Evolutionary conservation across 148 eudicot genomes (phyloP).

Genomic region (Drosera capensis): DNA sequence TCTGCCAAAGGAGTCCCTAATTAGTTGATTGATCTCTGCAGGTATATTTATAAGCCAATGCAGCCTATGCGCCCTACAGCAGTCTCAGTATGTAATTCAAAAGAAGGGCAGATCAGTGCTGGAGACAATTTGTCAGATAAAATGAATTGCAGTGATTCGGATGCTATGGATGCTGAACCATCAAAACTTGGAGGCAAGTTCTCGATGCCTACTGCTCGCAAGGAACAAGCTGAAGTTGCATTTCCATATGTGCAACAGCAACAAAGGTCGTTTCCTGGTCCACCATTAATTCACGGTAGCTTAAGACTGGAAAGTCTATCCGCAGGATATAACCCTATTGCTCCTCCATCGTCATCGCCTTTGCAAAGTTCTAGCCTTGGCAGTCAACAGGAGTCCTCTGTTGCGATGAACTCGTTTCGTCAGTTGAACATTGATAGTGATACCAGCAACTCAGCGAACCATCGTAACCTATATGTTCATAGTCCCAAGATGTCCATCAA

Average conservation of each 20-base stretch:
- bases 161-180: constrained; percentile 13
- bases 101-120: constrained; percentile 16
- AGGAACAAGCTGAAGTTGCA: constrained; percentile 20
- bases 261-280: constrained; percentile 29
- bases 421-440: constrained; percentile 13
- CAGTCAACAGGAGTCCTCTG: background rate
- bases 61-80: constrained; percentile 21
- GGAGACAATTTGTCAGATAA: constrained; percentile 20
- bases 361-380: background rate
- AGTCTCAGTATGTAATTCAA: constrained; percentile 20
- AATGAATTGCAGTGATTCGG: constrained; percentile 17
- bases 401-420: constrained; percentile 4
- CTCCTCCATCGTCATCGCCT: constrained; percentile 10
- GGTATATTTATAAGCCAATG: constrained; percentile 40
- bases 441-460: background rate
- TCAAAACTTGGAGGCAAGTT: constrained; percentile 15
- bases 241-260: constrained; percentile 14
- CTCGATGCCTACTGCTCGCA: constrained; percentile 12
- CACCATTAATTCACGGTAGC: constrained; percentile 31
- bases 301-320: constrained; percentile 17
- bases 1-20: background rate
- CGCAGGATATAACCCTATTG: constrained; percentile 16
- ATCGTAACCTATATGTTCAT: constrained; percentile 10
- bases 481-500: constrained; percentile 4
- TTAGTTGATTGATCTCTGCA: constrained; percentile 14